Evolutionary conservation across 2,329 filamentous ascomycete genomes (phyloP).

Genomic region (Penicillium sp.): DNA sequence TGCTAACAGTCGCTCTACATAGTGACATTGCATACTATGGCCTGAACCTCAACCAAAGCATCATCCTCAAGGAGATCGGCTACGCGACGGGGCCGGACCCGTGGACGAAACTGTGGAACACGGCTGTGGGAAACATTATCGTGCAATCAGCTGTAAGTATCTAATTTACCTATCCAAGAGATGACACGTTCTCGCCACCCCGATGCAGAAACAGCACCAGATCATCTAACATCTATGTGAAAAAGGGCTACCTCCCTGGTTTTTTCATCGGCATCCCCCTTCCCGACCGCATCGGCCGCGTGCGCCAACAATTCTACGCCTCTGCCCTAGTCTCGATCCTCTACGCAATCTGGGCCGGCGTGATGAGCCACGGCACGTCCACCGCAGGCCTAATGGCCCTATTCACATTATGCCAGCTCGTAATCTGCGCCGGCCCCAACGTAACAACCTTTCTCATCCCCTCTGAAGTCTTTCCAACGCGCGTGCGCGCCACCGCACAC

Average conservation of each 20-base stretch:
- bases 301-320: slow-evolving; percentile 6
- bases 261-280: slow-evolving; percentile 4
- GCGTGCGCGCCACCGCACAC: slow-evolving; percentile 88
- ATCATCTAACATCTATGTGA: too few species aligned
- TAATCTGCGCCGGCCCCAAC: slow-evolving; percentile 70
- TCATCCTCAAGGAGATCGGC: slow-evolving; percentile 5
- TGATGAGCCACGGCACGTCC: neutral
- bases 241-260: slow-evolving; percentile 4
- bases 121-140: slow-evolving; percentile 3
- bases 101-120: slow-evolving; percentile 1
- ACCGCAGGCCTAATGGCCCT: slow-evolving; percentile 2
- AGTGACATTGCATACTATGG: slow-evolving; percentile 12
- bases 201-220: too few species aligned
- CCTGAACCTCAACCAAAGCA: slow-evolving; percentile 9
- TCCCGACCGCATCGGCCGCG: slow-evolving; percentile 5
- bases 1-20: too few species aligned
- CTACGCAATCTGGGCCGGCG: slow-evolving; percentile 10
- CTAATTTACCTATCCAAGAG: neutral
- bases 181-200: too few species aligned
- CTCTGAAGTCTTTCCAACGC: slow-evolving; percentile 90
- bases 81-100: neutral
- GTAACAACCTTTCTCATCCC: slow-evolving; percentile 93
- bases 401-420: slow-evolving; percentile 2
- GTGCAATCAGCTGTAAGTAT: slow-evolving; percentile 6
- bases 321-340: neutral